Percentiles rank a stretch among this genome's conserved stretches.
phyloP scores from a whole-genome alignment of 2,329 filamentous ascomycete genomes.

The Hirsutella thompsonii region DNA sequence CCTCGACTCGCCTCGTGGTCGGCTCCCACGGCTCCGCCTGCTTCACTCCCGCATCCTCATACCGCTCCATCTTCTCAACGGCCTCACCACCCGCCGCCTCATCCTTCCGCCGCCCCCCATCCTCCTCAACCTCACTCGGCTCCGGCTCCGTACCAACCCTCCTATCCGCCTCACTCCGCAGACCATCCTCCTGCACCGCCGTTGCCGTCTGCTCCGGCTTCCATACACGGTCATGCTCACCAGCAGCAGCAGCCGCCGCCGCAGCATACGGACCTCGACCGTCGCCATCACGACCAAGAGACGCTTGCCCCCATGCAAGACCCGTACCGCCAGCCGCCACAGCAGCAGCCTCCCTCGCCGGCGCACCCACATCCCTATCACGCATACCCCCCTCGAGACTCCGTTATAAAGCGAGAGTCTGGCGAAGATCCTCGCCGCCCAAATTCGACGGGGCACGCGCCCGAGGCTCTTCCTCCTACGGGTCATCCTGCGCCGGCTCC shows the following conservation, averaged over 20 bases:
- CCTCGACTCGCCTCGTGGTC: slow-evolving; percentile 40
- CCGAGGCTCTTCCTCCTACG: slow-evolving; percentile 18
- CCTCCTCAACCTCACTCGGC: slow-evolving; percentile 16
- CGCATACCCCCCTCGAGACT: slow-evolving; percentile 33
- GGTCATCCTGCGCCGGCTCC: slow-evolving; percentile 18
- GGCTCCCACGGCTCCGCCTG: slow-evolving; percentile 32
- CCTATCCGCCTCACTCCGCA: slow-evolving; percentile 21
- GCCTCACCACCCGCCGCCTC: slow-evolving; percentile 15
- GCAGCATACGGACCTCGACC: slow-evolving; percentile 32
- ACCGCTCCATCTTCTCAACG: slow-evolving; percentile 16
- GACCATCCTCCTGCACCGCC: slow-evolving; percentile 16
- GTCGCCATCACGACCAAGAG: slow-evolving; percentile 44
- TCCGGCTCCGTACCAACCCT: slow-evolving; percentile 26
- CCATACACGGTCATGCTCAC: slow-evolving; percentile 16
- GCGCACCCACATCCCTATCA: slow-evolving; percentile 29
- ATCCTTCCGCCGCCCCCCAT: slow-evolving; percentile 9
- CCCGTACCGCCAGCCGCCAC: slow-evolving; percentile 24
- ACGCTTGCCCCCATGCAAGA: slow-evolving; percentile 42
- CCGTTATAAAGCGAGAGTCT: slow-evolving; percentile 43
- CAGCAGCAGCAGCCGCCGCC: slow-evolving; percentile 21
- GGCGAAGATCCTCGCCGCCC: slow-evolving; percentile 37
- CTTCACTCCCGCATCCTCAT: slow-evolving; percentile 33
- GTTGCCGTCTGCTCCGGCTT: slow-evolving; percentile 8
- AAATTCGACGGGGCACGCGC: slow-evolving; percentile 36
- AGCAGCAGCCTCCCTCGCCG: slow-evolving; percentile 24